Evolutionary conservation across 73 alveolate genomes (phyloP).

Genomic region (Paramecium biaurelia): DNA sequence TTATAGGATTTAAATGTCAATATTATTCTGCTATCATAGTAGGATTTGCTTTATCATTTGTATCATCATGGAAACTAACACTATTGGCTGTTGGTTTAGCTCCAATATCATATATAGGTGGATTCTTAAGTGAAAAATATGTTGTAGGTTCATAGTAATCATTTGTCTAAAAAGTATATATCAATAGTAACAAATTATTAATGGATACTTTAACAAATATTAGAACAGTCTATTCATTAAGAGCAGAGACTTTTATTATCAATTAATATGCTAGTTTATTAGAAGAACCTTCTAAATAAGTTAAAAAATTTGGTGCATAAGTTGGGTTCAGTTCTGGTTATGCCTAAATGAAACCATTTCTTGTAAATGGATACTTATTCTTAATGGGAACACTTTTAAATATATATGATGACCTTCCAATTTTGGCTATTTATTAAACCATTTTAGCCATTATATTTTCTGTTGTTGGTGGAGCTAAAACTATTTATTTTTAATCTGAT

Average conservation of each 20-base stretch:
- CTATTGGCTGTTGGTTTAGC: slow-evolving; percentile 36
- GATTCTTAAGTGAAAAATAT: not conserved
- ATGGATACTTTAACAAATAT: slow-evolving; percentile 40
- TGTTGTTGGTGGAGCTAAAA: slow-evolving; percentile 39
- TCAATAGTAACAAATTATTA: slow-evolving; percentile 1
- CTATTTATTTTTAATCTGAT: not conserved
- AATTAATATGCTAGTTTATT: not conserved
- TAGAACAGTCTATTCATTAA: slow-evolving; percentile 55
- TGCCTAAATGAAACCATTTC: not conserved
- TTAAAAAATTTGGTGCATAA: slow-evolving; percentile 5
- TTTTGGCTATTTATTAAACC: not conserved
- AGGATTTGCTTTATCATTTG: slow-evolving; percentile 44
- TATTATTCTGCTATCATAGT: slow-evolving; percentile 10
- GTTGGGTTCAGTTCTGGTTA: slow-evolving; percentile 34
- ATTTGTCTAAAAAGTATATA: slow-evolving; percentile 18
- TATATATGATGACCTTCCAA: not conserved
- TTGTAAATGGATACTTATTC: not conserved
- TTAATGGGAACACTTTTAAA: not conserved
- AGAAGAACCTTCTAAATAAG: not conserved
- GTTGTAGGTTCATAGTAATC: not conserved
- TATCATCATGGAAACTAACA: slow-evolving; percentile 36
- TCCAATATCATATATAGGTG: slow-evolving; percentile 25
- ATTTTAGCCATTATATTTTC: slow-evolving; percentile 1
- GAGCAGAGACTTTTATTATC: not conserved
- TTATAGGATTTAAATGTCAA: slow-evolving; percentile 18